These are phyloP conservation scores for Pichia rugopelliculosa DNA, from an alignment of 805 yeast species.

Conservation along the genomic window DNA sequence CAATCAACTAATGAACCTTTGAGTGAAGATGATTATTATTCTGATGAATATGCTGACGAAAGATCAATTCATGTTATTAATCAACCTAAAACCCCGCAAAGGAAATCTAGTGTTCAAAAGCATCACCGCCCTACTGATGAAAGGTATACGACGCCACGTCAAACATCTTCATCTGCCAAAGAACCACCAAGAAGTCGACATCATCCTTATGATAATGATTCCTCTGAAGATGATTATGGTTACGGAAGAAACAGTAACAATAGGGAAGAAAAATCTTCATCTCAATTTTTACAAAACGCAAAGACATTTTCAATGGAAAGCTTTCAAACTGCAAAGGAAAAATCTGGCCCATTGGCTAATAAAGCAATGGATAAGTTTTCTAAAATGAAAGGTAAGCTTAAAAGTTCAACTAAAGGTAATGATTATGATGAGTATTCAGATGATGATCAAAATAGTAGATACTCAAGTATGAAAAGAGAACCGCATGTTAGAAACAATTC, in stretches of 20 bases:
- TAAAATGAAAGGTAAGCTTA: constrained; percentile 11
- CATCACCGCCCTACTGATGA: neutral
- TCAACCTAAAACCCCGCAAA: neutral
- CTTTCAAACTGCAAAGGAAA: constrained; percentile 9
- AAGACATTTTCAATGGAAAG: constrained; percentile 11
- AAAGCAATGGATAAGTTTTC: constrained; percentile 9
- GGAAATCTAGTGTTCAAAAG: neutral
- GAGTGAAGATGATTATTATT: neutral
- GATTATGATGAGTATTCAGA: neutral
- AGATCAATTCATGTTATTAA: neutral
- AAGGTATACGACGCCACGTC: neutral
- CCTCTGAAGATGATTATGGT: constrained; percentile 4
- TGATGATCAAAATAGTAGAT: constrained; percentile 1
- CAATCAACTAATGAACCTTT: neutral
- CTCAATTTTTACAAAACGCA: constrained; percentile 8
- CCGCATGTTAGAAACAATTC: neutral
- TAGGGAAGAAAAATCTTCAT: neutral
- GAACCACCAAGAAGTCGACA: neutral
- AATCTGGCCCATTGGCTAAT: constrained; percentile 10
- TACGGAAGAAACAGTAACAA: neutral
- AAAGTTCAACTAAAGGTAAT: constrained; percentile 2
- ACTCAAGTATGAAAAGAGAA: neutral
- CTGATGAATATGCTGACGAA: constrained; percentile 1
- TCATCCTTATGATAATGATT: neutral
- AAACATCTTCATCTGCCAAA: neutral